These are phyloP conservation scores for Euphrasia arctica DNA, from an alignment of 305 asterid genomes.

Conservation along the genomic window DNA sequence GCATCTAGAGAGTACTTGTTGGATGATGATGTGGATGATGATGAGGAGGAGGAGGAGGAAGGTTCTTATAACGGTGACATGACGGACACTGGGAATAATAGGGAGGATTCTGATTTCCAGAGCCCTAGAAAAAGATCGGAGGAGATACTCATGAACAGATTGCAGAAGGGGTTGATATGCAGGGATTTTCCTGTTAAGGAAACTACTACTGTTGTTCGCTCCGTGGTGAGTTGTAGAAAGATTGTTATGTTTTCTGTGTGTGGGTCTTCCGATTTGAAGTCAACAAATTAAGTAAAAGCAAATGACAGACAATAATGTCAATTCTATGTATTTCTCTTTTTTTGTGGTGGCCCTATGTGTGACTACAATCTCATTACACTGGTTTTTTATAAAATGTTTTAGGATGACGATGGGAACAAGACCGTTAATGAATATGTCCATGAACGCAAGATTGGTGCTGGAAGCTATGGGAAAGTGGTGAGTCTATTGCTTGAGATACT, in stretches of 20 bases:
- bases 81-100: constrained; percentile 52
- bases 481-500: constrained; percentile 29
- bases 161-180: constrained; percentile 72
- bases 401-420: constrained; percentile 90
- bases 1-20: constrained; percentile 60
- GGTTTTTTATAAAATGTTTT: constrained; percentile 21
- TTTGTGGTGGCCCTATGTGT: constrained; percentile 4
- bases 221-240: constrained; percentile 52
- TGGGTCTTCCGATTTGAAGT: constrained; percentile 5
- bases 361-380: constrained; percentile 5
- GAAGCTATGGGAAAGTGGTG: constrained; percentile 99
- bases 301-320: background rate
- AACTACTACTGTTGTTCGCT: constrained; percentile 54
- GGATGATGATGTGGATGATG: constrained; percentile 61
- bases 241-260: constrained; percentile 6
- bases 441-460: constrained; percentile 85
- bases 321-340: background rate
- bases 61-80: constrained; percentile 48
- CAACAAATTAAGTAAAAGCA: background rate
- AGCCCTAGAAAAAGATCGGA: constrained; percentile 73
- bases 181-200: constrained; percentile 90
- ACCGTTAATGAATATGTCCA: constrained; percentile 83
- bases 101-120: constrained; percentile 62
- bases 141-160: constrained; percentile 64
- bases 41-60: constrained; percentile 27